phyloP scores from a whole-genome alignment of 2,329 filamentous ascomycete genomes.

The Chalara sp. region DNA sequence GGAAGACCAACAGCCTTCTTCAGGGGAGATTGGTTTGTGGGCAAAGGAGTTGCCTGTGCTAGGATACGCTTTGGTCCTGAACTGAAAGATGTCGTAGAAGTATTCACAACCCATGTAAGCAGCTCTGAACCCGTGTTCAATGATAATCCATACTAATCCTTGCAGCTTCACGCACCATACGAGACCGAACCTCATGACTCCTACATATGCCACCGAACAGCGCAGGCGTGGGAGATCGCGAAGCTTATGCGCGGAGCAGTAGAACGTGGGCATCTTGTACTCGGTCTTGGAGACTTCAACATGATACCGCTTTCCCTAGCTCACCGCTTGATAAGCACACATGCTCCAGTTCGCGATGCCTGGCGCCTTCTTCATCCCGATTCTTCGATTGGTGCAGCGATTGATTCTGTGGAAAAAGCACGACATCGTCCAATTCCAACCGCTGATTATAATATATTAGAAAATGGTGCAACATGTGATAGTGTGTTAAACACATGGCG shows the following conservation, averaged over 20 bases:
- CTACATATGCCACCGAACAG: constrained; percentile 83
- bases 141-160: constrained; percentile 31
- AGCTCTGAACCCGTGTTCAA: background rate
- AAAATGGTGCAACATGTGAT: constrained; percentile 86
- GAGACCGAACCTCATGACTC: constrained; percentile 72
- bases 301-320: constrained; percentile 85
- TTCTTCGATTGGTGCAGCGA: constrained; percentile 69
- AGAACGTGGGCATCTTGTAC: constrained; percentile 73
- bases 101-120: constrained; percentile 83
- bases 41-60: constrained; percentile 86
- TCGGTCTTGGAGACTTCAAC: constrained; percentile 92
- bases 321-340: constrained; percentile 73
- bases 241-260: constrained; percentile 80
- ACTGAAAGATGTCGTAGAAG: constrained; percentile 65
- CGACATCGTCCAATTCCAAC: constrained; percentile 63
- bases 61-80: constrained; percentile 64
- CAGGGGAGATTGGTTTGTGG: constrained; percentile 92
- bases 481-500: constrained; percentile 87
- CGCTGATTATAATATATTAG: constrained; percentile 67
- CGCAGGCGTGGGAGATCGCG: constrained; percentile 91
- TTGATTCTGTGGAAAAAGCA: constrained; percentile 59
- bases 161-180: constrained; percentile 74
- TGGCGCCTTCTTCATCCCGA: constrained; percentile 83
- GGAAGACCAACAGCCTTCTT: constrained; percentile 91
- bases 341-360: constrained; percentile 71